Conservation (phyloP, 78 protist genomes). For the Cyanophora paradoxa region DNA sequence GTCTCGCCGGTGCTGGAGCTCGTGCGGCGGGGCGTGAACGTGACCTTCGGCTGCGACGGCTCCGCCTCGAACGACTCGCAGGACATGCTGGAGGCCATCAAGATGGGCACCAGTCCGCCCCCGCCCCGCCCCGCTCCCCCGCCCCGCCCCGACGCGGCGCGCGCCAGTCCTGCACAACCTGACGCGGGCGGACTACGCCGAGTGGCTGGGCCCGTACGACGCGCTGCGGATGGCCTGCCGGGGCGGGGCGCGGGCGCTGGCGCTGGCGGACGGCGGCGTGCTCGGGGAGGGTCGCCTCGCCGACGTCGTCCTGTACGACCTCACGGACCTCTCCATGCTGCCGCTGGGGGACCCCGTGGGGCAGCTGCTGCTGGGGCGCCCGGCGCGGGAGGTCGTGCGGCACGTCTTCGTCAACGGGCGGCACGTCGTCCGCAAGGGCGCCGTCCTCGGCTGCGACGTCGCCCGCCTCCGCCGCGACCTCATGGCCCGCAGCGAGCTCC, state of each 20-base stretch:
- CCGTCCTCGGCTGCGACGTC: background rate
- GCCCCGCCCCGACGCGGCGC: no score
- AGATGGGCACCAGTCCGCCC: no score
- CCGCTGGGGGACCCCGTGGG: background rate
- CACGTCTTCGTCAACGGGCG: background rate
- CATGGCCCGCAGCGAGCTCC: background rate
- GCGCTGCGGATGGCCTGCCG: background rate
- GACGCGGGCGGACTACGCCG: background rate
- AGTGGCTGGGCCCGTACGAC: background rate
- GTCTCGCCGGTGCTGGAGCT: background rate
- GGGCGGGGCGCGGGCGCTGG: no score
- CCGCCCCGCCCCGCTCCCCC: no score
- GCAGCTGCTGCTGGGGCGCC: background rate
- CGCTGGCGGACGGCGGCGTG: constrained; percentile 12
- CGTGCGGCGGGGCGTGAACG: background rate
- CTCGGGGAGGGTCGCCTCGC: background rate
- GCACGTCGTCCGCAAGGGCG: background rate
- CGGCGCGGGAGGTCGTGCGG: background rate
- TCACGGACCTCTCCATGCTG: background rate
- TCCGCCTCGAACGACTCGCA: background rate
- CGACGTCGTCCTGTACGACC: constrained; percentile 4
- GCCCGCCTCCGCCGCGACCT: background rate
- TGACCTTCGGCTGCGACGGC: background rate
- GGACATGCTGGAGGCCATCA: constrained; percentile 3
- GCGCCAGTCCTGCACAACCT: background rate